Percentiles rank a stretch among this genome's conserved stretches.
Conservation (phyloP, 2,329 filamentous ascomycete species). For the Lojkania enalia region DNA sequence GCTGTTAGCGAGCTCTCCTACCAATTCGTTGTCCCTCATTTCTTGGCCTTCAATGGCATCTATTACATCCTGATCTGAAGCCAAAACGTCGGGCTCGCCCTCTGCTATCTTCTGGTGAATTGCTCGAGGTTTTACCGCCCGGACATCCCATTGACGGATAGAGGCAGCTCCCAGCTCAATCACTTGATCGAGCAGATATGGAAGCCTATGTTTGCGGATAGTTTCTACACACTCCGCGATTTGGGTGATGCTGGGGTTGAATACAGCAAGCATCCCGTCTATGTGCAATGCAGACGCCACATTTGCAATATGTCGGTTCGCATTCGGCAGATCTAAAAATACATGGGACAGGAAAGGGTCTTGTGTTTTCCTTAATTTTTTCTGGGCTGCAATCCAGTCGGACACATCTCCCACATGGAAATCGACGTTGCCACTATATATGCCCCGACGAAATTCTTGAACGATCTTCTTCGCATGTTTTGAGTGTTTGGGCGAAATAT, state of each 20-base stretch:
- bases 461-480: conserved; percentile 67
- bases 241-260: conserved; percentile 78
- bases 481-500: conserved; percentile 65
- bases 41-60: conserved; percentile 27
- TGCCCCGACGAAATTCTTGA: conserved; percentile 66
- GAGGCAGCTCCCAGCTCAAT: conserved; percentile 61
- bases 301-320: conserved; percentile 56
- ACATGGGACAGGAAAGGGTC: conserved; percentile 71
- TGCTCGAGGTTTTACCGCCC: conserved; percentile 51
- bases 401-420: conserved; percentile 72
- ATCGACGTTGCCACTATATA: conserved; percentile 71
- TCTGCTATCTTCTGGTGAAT: conserved; percentile 24
- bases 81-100: conserved; percentile 3
- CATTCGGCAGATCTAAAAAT: conserved; percentile 72
- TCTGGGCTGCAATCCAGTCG: conserved; percentile 62
- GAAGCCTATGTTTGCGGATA: conserved; percentile 58
- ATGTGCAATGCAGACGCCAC: conserved; percentile 63
- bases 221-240: conserved; percentile 66
- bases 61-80: conserved; percentile 11
- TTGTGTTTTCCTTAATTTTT: conserved; percentile 24
- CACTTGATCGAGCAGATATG: conserved; percentile 61
- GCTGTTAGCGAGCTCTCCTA: conserved; percentile 25
- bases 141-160: conserved; percentile 67
- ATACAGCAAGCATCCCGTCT: conserved; percentile 69
- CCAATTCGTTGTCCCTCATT: conserved; percentile 34